Base-by-base conservation (phyloP, 768 basidiomycete genomes). In the Auriculariales sp. region DNA sequence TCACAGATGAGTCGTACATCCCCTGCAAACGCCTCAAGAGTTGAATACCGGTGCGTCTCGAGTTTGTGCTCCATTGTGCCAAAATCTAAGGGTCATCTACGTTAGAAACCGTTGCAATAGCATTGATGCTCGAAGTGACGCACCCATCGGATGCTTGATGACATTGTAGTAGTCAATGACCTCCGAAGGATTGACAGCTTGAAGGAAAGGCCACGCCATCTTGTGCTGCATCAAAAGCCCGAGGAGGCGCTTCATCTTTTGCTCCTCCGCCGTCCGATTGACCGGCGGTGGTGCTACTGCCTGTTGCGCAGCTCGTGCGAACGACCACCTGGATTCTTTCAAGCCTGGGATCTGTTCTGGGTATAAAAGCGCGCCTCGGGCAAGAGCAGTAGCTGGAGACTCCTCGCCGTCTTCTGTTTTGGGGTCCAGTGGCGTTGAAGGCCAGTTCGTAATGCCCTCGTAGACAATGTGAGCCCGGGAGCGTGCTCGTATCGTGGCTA, bases 141-240 rank as follows among this genome's bases (percentile, higher is more conserved):
- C 56, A 91, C 91, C 92, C 93, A 98, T 98, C 2, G 95, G 95
- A 51, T 79, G 68, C 57, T 79, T 81, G 60, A 98, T 81, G 45
- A 92, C 77, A 19, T 89, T 82, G 63, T 89, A 85, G 58, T 99
- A 99, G 60, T 97, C 93, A 4, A 72, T 63, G 4, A 93, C 93
- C 52, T 90, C 83, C 4, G 77, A 76, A 2, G 63, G 68, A 55
- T 82, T 80, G 36, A 98, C 93, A 3, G 95, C 91, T 48, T 71
- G 62, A 28, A 71, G 66, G 66, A 98, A 99, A 4, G 95, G 78
- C 93, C 95, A 99, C 1, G 86, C 77, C 33, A 77, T 73, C 7
- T 82, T 73, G 59, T 92, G 83, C 27, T 70, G 74, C 61, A 84
- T 79, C 49, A 98, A 65, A 47, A 90, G 87, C 31, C 77, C 76